Evolutionary conservation across 768 basidiomycete species (phyloP).

Genomic region (Agaricus bisporus): DNA sequence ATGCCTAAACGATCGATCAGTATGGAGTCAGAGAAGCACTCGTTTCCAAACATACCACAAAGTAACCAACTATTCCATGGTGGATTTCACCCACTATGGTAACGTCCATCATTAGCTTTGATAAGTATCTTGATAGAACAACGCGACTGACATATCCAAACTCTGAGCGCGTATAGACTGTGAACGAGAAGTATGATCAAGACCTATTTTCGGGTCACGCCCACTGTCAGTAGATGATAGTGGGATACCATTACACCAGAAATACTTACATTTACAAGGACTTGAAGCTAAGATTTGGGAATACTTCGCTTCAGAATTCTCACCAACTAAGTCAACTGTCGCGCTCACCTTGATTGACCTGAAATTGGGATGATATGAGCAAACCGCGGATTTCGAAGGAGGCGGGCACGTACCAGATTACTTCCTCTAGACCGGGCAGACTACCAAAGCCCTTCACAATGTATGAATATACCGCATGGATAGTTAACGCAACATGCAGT

Average conservation of each 20-base stretch:
- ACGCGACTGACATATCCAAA: constrained; percentile 38
- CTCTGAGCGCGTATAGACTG: constrained; percentile 39
- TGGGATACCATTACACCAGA: background rate
- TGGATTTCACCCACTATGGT: constrained; percentile 20
- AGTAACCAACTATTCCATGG: constrained; percentile 20
- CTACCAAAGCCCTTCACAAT: constrained; percentile 30
- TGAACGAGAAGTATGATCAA: constrained; percentile 39
- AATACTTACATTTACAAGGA: constrained; percentile 32
- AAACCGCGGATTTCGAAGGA: background rate
- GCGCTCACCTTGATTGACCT: constrained; percentile 29
- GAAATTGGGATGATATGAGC: background rate
- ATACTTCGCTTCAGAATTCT: background rate
- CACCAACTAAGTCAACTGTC: too few species aligned
- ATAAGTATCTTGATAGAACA: constrained; percentile 13
- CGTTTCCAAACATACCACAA: constrained; percentile 14
- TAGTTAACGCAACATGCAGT: constrained; percentile 26
- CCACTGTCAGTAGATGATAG: background rate
- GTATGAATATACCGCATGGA: constrained; percentile 31
- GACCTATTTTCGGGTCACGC: constrained; percentile 19
- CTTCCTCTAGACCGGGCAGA: constrained; percentile 15
- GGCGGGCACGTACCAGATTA: constrained; percentile 24
- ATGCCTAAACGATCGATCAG: constrained; percentile 18
- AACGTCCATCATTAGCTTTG: constrained; percentile 14
- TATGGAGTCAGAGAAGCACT: background rate
- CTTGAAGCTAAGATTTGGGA: constrained; percentile 27